Base-by-base conservation (phyloP, 2,329 filamentous ascomycete species). In the Colletotrichum somersetense region DNA sequence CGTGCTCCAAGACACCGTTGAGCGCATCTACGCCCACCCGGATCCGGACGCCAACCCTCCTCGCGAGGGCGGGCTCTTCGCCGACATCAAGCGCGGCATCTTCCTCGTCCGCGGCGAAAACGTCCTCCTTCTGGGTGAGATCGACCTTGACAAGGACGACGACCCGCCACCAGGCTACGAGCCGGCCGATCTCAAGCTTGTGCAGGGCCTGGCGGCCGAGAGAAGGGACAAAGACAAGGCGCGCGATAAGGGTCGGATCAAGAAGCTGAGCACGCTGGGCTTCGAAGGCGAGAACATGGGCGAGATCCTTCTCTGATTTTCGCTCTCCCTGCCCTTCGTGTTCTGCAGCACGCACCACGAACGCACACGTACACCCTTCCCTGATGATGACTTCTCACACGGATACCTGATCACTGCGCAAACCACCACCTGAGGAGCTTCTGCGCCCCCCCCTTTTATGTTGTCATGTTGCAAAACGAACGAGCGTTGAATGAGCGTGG, bases 101-200 rank as follows among this genome's bases (percentile, higher is more conserved):
- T 98, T 96, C 84, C 89, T 98, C 46, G 94, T 99, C 57, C 89
- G 96, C 71, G 96, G 96, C 76, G 96, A 99, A 85, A 99, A 99
- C 81, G 96, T 99, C n/a, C 87, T 97, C 63, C 86, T 99, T 56
- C 88, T 98, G 23, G 96, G 96, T 48, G 97, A 98, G 83, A 97
- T 99, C 77, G 96, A 99, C 81, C 89, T 99, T 33, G 96, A 99
- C 85, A 94, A 93, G 79, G 96, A 99, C 82, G 96, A 99, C 81
- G 91, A 97, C 71, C 87, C 94, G 18, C 94, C 94, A 1, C 81
- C 86, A 5, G 90, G 91, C 42, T 94, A 92, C 74, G 85, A 89
- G 77, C 79, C 81, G 74, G 94, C 91, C 1, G 88, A 93, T 1
- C 85, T 91, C 59, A 89, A 92, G 58, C 84, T 91, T 74, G 93